These are phyloP conservation scores for Sonneratia alba DNA, from an alignment of 345 rosid genomes.

Conservation along the genomic window DNA sequence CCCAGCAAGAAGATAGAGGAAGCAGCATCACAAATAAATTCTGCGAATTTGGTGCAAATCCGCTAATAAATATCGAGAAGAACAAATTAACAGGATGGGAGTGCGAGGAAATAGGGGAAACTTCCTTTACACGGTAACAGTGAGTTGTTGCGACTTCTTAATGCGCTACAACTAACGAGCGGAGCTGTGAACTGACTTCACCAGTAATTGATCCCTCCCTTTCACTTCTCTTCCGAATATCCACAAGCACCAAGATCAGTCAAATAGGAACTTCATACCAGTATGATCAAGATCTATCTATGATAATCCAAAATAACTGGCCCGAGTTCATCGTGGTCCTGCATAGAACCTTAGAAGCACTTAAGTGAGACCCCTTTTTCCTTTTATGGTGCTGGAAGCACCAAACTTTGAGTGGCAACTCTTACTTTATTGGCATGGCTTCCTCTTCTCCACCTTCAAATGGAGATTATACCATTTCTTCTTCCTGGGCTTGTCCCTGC, in stretches of 20 bases:
- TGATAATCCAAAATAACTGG: background rate
- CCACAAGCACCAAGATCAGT: background rate
- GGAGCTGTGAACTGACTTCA: background rate
- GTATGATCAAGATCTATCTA: background rate
- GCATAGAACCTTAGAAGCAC: background rate
- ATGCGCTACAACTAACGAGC: background rate
- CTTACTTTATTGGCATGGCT: slow-evolving; percentile 50
- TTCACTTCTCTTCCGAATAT: background rate
- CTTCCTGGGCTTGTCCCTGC: slow-evolving; percentile 51
- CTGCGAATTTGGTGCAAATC: slow-evolving; percentile 27
- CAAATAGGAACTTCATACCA: background rate
- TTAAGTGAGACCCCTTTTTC: no score
- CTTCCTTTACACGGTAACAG: slow-evolving; percentile 23
- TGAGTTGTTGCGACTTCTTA: slow-evolving; percentile 12
- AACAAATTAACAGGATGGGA: slow-evolving; percentile 10
- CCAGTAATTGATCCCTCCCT: background rate
- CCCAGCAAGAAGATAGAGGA: slow-evolving; percentile 5
- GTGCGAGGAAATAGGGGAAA: background rate
- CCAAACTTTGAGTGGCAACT: background rate
- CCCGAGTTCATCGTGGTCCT: background rate
- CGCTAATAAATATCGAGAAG: slow-evolving; percentile 7
- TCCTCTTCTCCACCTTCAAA: slow-evolving; percentile 80
- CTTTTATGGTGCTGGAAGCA: background rate
- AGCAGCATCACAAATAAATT: slow-evolving; percentile 14
- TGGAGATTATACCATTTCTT: slow-evolving; percentile 86